Evolutionary conservation across 306 rosid species (phyloP), one percentile per base, ranked within the genome.

Genomic region (Ziziphus jujuba): DNA sequence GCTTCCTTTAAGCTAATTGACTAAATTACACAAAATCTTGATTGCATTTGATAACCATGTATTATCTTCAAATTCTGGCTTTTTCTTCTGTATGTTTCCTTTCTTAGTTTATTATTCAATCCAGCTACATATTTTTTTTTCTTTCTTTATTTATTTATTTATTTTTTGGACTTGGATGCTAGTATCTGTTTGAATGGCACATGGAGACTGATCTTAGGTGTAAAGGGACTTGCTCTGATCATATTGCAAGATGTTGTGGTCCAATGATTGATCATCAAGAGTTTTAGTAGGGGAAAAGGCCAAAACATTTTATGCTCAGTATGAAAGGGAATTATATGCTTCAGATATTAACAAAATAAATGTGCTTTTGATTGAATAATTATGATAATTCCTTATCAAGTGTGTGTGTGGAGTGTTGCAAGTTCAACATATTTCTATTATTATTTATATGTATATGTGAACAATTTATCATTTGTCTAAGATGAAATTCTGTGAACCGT

Each of bases 1-100:
- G 63, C 75, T 74, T 80, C 56, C 62, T 67, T 66, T 59, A 5
- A 59, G 64, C 65, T 50, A 59, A 69, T 55, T 49, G 51, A 69
- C 59, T 75, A 65, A 53, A 22, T 51, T 45, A 33, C 61, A 44
- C 13, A 59, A 58, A 15, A 20, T 62, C 63, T 28, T 62, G 65
- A 69, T 69, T 69, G 17, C 35, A 22, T 47, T 15, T 69, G 45
- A 40, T 10, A 40, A 6, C 12, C 45, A 40, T 64, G 28, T 62
- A 1, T 36, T 40, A 55, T 54, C 51, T n/a, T 9, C 15, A 66
- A 22, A 52, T 49, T 67, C 49, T n/a, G 36, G 4, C 10, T 49
- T 56, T 49, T 65, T 6, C n/a, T 63, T 50, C 20, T 35, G 15
- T 31, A 33, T 21, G 14, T 36, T 66, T 56, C 2, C 3, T 43